Evolutionary conservation across 441 rosid species (phyloP), one percentile per base, ranked within the genome.

Genomic region (Isatis lusitanica): DNA sequence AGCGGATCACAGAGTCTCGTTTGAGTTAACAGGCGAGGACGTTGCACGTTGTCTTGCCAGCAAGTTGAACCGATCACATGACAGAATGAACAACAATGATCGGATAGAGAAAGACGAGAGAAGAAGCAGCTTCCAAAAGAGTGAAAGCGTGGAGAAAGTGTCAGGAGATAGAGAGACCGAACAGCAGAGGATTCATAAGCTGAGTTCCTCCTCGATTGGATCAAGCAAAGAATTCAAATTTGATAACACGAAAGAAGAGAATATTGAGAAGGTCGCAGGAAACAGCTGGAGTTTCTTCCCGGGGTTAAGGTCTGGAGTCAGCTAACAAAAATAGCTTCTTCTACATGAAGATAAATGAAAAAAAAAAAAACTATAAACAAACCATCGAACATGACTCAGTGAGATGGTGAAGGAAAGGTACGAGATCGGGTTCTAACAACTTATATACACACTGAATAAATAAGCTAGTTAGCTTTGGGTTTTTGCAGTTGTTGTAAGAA

Each of bases 1-100:
- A 9, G 84, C 83, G 12, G 86, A 87, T 75, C 96, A 91, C 67
- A 83, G 98, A 82, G 96, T 94, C 44, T 94, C 97, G 4, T 94
- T 94, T 55, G 98, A 94, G 86, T 77, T 94, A 75, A 91, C 93
- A 8, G 96, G 98, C 5, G 98, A 94, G 82, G 98, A 94, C 65
- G 96, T 94, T 61, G 98, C 96, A 0, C 91, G 90, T 42, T 90
- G 97, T 83, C 86, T 94, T 46, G 91, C 88, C n/a, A 91, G 66
- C 65, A 91, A 88, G 81, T 53, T 78, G 16, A 63, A 71, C 30
- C 84, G 97, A 80, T 82, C 82, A 0, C 89, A 83, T 42, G 83
- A 88, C 39, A 65, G 74, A 39, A 71, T 48, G 63, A 67, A 78
- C 6, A 83, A 81, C 65, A 66, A 62, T 15, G 84, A 70, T 46